Percentiles rank a stretch among this genome's conserved stretches.
phyloP scores from a whole-genome alignment of 495 filamentous ascomycete species.

The Massariosphaeria phaeospora region DNA sequence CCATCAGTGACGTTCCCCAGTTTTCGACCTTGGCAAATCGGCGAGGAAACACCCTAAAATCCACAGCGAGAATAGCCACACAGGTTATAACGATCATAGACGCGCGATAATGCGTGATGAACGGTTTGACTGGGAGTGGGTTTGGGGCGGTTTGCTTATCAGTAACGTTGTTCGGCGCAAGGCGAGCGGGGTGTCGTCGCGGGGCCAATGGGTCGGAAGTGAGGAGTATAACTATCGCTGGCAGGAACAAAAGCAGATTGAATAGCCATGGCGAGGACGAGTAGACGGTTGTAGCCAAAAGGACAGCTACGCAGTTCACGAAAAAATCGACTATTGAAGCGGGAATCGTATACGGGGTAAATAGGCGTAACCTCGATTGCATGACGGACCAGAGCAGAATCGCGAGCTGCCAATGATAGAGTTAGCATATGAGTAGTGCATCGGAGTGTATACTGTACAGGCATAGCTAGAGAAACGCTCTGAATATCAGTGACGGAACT shows the following conservation, averaged over 20 bases:
- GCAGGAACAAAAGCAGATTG: slow-evolving; percentile 66
- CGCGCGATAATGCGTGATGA: slow-evolving; percentile 84
- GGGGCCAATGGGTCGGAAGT: neutral
- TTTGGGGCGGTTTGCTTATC: slow-evolving; percentile 31
- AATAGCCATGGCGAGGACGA: slow-evolving; percentile 69
- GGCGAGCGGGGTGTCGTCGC: slow-evolving; percentile 47
- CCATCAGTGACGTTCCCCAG: slow-evolving; percentile 98
- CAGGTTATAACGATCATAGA: slow-evolving; percentile 92
- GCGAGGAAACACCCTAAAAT: slow-evolving; percentile 87
- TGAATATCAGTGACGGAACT: slow-evolving; percentile 83
- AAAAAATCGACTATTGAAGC: slow-evolving; percentile 75
- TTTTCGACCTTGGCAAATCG: slow-evolving; percentile 97
- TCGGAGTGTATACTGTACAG: slow-evolving; percentile 50
- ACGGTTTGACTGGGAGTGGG: slow-evolving; percentile 74
- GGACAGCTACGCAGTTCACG: slow-evolving; percentile 72
- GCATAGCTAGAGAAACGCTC: slow-evolving; percentile 71
- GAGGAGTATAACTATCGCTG: slow-evolving; percentile 59
- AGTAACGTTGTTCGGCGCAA: slow-evolving; percentile 39
- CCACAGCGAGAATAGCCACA: slow-evolving; percentile 90
- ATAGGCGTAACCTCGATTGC: slow-evolving; percentile 81
- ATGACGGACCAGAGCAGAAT: slow-evolving; percentile 84
- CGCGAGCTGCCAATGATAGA: slow-evolving; percentile 54
- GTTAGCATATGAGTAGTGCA: slow-evolving; percentile 10
- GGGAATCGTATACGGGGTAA: slow-evolving; percentile 63
- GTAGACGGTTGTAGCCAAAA: slow-evolving; percentile 85